Percentiles rank a stretch among this genome's conserved stretches.
Evolutionary conservation across 768 basidiomycete genomes (phyloP).

Genomic region (Pulveroboletus sp.): DNA sequence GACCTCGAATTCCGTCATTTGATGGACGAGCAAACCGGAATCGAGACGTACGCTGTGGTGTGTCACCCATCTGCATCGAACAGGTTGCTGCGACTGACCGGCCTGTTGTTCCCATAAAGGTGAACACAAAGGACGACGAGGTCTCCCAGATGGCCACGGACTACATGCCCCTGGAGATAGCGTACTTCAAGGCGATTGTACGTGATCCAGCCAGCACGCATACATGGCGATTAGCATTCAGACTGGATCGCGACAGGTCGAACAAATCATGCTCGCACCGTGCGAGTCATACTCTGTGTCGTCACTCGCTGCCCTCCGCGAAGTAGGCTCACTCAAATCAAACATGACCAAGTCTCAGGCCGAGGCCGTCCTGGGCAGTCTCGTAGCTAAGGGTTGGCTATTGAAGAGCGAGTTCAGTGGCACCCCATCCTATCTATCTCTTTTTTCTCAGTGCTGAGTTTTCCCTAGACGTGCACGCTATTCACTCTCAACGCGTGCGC

Average conservation of each 20-base stretch:
- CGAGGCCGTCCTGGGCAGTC: constrained; percentile 66
- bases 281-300: constrained; percentile 71
- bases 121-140: constrained; percentile 76
- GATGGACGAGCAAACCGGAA: constrained; percentile 61
- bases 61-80: constrained; percentile 20
- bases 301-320: constrained; percentile 71
- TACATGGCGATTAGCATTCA: background rate
- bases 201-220: constrained; percentile 21
- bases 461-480: constrained; percentile 58
- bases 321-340: constrained; percentile 52
- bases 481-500: constrained; percentile 67
- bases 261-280: constrained; percentile 82
- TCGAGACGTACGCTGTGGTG: constrained; percentile 66
- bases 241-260: constrained; percentile 49
- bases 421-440: background rate
- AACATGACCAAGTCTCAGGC: constrained; percentile 74
- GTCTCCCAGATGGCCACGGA: constrained; percentile 83
- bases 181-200: constrained; percentile 81
- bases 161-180: constrained; percentile 72
- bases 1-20: constrained; percentile 67
- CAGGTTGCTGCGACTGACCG: background rate
- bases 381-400: constrained; percentile 81
- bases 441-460: background rate
- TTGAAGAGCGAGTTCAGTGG: constrained; percentile 63
- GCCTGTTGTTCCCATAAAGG: constrained; percentile 37